Evolutionary conservation across 2,329 filamentous ascomycete genomes (phyloP).

Genomic region (Plenodomus lindquistii): DNA sequence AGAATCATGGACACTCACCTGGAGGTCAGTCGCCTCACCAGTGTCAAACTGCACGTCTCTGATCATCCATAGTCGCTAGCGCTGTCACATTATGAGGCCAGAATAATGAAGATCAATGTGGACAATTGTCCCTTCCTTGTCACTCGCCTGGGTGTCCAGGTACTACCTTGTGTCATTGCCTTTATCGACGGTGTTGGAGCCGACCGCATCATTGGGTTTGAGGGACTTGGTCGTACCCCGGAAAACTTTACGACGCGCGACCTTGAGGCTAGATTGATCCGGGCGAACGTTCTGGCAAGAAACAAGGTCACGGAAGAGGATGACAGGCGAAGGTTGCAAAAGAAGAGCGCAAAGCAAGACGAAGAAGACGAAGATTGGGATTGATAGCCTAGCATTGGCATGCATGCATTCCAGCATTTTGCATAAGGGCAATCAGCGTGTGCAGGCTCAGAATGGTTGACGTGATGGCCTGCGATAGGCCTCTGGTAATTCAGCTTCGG

Average conservation of each 20-base stretch:
- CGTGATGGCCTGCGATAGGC: neutral
- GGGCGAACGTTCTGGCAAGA: conserved; percentile 56
- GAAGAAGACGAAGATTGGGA: conserved; percentile 59
- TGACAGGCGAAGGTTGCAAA: conserved; percentile 30
- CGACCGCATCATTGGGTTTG: conserved; percentile 63
- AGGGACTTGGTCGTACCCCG: conserved; percentile 57
- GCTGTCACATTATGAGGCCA: conserved; percentile 61
- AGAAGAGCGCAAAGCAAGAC: conserved; percentile 35
- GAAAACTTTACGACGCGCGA: conserved; percentile 60
- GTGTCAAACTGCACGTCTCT: neutral
- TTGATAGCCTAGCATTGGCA: conserved; percentile 22
- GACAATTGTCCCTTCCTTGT: conserved; percentile 64
- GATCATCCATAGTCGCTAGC: conserved; percentile 50
- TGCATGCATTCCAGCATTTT: no score
- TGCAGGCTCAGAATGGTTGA: neutral
- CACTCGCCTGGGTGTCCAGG: conserved; percentile 60
- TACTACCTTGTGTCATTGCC: conserved; percentile 62
- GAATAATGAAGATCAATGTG: conserved; percentile 62
- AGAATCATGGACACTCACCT: conserved; percentile 65
- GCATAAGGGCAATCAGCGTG: neutral
- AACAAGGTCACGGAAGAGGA: conserved; percentile 56
- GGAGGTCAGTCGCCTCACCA: conserved; percentile 36
- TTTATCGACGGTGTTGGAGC: conserved; percentile 60
- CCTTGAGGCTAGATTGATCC: conserved; percentile 57
- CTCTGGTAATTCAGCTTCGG: no score